Evolutionary conservation across 768 basidiomycete species (phyloP), one percentile per base, ranked within the genome.

Genomic region (Rhodosporidiobolus sp.): DNA sequence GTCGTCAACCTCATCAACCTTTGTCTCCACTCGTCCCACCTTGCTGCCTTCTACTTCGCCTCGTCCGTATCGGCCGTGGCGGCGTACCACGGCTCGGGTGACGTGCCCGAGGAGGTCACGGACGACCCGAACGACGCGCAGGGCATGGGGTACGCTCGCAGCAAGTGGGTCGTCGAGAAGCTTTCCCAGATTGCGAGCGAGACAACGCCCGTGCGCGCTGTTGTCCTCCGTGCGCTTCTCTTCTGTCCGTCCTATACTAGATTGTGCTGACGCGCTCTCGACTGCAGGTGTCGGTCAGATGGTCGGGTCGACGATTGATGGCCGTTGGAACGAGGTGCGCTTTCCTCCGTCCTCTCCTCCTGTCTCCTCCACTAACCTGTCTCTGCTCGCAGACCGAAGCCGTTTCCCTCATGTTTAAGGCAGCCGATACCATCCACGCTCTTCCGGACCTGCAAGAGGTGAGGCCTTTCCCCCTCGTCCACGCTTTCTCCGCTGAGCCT

Each of bases 131-230:
- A 30, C 4, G 32, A 1, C 17, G 70, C 70, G 4, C 65, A 66
- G 24, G 55, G 52, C 6, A 71, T 65, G 49, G 70, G 70, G 4
- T 82, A 82, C 76, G 84, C 83, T 1, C 77, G 81, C 46, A 81
- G 79, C 71, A 87, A 87, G 77, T 87, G 86, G 85, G 84, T 86
- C 2, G 82, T 82, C 0, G 86, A 86, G 81, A 86, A 85, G 77
- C 57, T 87, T 3, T 83, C 83, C 69, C 82, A 86, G 75, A 77
- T 81, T n/a, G 85, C 83, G 9, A 80, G 81, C 4, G 77, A 77
- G 57, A 65, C 72, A 17, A 78, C 76, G 3, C 74, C 76, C 0
- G 73, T 83, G 2, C 73, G 79, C 22, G 81, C 82, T 28, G 82
- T 81, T 24, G 81, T 84, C 1, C 68, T 85, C 69, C 79, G 86